Percentiles rank a stretch among this genome's conserved stretches.
Evolutionary conservation across 2,329 filamentous ascomycete species (phyloP).

Genomic region (Aureobasidium musti): DNA sequence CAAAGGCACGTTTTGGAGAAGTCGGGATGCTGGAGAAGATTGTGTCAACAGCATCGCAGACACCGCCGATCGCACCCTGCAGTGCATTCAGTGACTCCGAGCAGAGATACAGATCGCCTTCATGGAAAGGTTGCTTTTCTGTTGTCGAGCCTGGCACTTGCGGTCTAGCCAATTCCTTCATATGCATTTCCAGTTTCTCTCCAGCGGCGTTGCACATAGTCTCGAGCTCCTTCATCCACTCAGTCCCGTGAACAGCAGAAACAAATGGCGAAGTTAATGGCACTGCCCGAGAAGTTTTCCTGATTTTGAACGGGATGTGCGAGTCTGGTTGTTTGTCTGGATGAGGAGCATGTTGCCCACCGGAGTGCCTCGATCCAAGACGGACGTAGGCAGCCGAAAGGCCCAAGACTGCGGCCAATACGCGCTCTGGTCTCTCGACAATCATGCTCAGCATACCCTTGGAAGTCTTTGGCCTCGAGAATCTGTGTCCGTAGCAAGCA

Average conservation of each 20-base stretch:
- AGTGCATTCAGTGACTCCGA: slow-evolving; percentile 82
- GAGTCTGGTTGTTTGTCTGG: slow-evolving; percentile 61
- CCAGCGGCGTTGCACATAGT: slow-evolving; percentile 81
- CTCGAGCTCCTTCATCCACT: slow-evolving; percentile 92
- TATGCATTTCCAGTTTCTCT: slow-evolving; percentile 71
- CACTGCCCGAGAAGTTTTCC: slow-evolving; percentile 72
- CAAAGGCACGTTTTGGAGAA: slow-evolving; percentile 66
- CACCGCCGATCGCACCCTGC: slow-evolving; percentile 86
- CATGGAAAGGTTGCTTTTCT: slow-evolving; percentile 69
- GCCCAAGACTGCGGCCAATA: slow-evolving; percentile 80
- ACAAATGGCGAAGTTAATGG: slow-evolving; percentile 74
- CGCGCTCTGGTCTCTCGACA: slow-evolving; percentile 88
- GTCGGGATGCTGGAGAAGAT: slow-evolving; percentile 62
- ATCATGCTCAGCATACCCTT: slow-evolving; percentile 73
- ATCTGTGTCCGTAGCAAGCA: slow-evolving; percentile 92
- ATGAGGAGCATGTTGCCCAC: slow-evolving; percentile 67
- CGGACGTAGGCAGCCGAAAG: slow-evolving; percentile 85
- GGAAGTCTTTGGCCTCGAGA: slow-evolving; percentile 76
- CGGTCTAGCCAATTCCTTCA: slow-evolving; percentile 71
- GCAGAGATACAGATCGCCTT: slow-evolving; percentile 89
- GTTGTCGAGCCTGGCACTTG: slow-evolving; percentile 45
- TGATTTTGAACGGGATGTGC: slow-evolving; percentile 76
- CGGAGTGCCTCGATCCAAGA: slow-evolving; percentile 77
- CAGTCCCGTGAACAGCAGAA: slow-evolving; percentile 83
- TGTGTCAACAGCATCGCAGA: slow-evolving; percentile 87